Percentiles rank a stretch among this genome's conserved stretches.
Evolutionary conservation across 306 rosid species (phyloP).

Genomic region (Hylodesmum podocarpum): DNA sequence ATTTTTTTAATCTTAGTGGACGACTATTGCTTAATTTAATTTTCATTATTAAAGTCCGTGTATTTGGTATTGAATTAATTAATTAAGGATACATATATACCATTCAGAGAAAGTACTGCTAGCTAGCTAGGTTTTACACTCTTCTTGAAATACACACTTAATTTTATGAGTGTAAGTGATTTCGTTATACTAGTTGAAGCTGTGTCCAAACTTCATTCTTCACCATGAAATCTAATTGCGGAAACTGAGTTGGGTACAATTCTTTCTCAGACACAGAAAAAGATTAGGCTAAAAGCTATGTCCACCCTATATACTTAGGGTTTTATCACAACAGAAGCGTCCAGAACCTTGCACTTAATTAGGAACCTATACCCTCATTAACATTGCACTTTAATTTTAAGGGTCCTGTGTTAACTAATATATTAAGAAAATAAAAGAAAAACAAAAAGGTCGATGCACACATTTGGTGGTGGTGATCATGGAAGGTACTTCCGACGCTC

Average conservation of each 20-base stretch:
- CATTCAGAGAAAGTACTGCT: too few relatives aligned
- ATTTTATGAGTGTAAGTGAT: neutral
- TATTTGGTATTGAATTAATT: too few relatives aligned
- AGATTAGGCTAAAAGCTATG: neutral
- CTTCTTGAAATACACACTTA: too few relatives aligned
- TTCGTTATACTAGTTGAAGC: neutral
- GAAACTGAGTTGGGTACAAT: neutral
- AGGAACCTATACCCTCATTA: neutral
- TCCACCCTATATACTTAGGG: neutral
- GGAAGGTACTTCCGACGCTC: neutral
- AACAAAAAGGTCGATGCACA: neutral
- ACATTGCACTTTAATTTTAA: neutral
- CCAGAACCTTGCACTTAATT: neutral
- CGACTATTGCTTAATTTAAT: too few relatives aligned
- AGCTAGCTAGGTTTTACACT: too few relatives aligned
- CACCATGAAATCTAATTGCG: neutral
- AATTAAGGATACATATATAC: too few relatives aligned
- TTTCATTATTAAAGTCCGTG: too few relatives aligned
- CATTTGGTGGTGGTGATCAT: neutral
- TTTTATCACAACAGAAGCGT: neutral
- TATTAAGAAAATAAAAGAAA: neutral
- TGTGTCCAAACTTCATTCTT: neutral
- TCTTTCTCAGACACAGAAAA: neutral
- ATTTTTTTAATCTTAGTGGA: too few relatives aligned
- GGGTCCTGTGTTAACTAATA: neutral